These are phyloP conservation scores for Orbilia javanica DNA, from an alignment of 2,329 filamentous ascomycete genomes.

Conservation along the genomic window DNA sequence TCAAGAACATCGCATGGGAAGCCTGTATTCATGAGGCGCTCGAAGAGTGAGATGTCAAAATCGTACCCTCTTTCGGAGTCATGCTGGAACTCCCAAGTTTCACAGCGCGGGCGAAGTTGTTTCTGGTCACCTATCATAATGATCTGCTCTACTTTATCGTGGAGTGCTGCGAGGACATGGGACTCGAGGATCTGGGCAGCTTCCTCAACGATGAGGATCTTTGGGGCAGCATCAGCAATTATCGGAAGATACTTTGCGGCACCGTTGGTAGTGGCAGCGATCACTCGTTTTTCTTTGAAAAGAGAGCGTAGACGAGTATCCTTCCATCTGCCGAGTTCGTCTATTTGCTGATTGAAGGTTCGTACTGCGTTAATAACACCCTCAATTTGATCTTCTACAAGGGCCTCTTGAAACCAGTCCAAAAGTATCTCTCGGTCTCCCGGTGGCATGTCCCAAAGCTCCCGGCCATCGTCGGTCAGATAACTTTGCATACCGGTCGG, in stretches of 20 bases:
- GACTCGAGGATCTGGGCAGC: slow-evolving; percentile 79
- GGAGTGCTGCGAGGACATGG: slow-evolving; percentile 74
- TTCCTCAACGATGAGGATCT: slow-evolving; percentile 77
- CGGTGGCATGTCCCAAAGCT: slow-evolving; percentile 71
- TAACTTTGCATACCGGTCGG: slow-evolving; percentile 65
- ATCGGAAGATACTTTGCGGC: slow-evolving; percentile 74
- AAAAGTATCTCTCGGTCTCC: slow-evolving; percentile 65
- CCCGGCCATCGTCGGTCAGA: slow-evolving; percentile 56
- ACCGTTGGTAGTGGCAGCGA: slow-evolving; percentile 78
- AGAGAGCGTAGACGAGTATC: slow-evolving; percentile 65
- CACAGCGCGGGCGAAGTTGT: slow-evolving; percentile 77
- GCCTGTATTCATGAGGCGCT: slow-evolving; percentile 73
- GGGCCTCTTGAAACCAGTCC: slow-evolving; percentile 66
- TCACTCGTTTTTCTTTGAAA: slow-evolving; percentile 72
- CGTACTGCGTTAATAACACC: slow-evolving; percentile 65
- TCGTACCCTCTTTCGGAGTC: slow-evolving; percentile 76
- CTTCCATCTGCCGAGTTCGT: slow-evolving; percentile 67
- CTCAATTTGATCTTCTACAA: slow-evolving; percentile 70
- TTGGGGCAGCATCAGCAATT: slow-evolving; percentile 71
- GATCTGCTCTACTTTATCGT: slow-evolving; percentile 72
- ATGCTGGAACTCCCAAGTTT: slow-evolving; percentile 72
- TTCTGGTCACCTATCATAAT: slow-evolving; percentile 80
- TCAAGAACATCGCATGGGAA: slow-evolving; percentile 70
- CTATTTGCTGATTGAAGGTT: slow-evolving; percentile 67
- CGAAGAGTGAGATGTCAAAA: slow-evolving; percentile 75